Base-by-base conservation (phyloP, 495 filamentous ascomycete species). In the Sordaria brevicollis region DNA sequence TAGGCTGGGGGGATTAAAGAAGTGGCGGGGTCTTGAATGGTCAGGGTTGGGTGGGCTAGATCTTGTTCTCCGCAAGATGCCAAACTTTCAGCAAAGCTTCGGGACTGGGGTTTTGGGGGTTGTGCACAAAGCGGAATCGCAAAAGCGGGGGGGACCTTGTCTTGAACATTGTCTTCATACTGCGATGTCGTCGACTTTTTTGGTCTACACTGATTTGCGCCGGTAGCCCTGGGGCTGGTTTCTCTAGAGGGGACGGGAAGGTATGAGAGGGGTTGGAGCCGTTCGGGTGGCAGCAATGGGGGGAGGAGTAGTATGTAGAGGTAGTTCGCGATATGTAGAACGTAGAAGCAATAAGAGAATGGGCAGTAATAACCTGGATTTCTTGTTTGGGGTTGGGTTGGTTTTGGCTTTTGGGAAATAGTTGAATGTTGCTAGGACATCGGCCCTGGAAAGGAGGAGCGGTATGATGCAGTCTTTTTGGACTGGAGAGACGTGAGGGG, bases 91-190 rank as follows among this genome's bases (percentile, higher is more conserved):
- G 75, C 75, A 66, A n/a, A n/a, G 43, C 67, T 49, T 49, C 57
- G 43, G 31, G 35, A 34, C 41, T 35, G 54, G 25, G 71, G 19
- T 36, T 57, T 68, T 15, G 49, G 49, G 49, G 25, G n/a, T n/a
- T 35, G 66, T 21, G 43, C 68, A 75, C 67, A 70, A 65, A 73
- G 72, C 49, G 25, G 25, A 31, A 57, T 57, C 49, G 49, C 29
- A 70, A 75, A 76, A 75, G 71, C 69, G 78, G 82, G 49, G 41
- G 49, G 76, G 82, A 89, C 87, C 83, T 85, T 80, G 88, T 82
- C 74, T 80, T 87, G 65, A 81, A 74, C 76, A 82, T 81, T 72
- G 77, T 79, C 73, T 76, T 79, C 77, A 80, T 80, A 69, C 71
- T 72, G 71, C 31, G 39, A 57, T 37, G 70, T 71, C 34, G 73